Conservation (phyloP, 2,329 filamentous ascomycete genomes). For the Myriosclerotinia duriaeana region DNA sequence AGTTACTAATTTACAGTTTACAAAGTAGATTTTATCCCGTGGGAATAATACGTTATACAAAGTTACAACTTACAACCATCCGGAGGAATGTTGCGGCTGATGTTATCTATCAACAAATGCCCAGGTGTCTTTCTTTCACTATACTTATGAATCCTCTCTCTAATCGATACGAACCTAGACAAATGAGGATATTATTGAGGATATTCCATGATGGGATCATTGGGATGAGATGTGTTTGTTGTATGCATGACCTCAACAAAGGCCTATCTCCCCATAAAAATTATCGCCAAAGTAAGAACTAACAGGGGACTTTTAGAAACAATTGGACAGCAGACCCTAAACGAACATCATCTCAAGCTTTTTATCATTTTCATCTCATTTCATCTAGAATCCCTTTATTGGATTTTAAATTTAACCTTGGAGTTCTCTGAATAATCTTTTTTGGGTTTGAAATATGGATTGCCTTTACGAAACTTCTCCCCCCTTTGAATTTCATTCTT, state of each 20-base stretch:
- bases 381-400: slow-evolving; percentile 5
- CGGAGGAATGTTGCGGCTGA: slow-evolving; percentile 1
- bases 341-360: not conserved
- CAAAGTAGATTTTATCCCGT: not conserved
- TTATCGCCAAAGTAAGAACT: slow-evolving; percentile 9
- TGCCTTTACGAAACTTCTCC: not conserved
- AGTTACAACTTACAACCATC: not conserved
- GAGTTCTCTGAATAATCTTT: no score
- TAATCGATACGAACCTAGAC: not conserved
- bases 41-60: not conserved
- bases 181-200: not conserved
- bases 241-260: not conserved
- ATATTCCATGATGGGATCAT: not conserved
- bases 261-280: not conserved
- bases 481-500: not conserved
- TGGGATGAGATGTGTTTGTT: not conserved
- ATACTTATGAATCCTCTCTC: not conserved
- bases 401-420: not conserved
- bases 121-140: not conserved
- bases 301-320: slow-evolving; percentile 12
- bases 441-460: not conserved
- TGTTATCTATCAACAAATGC: not conserved
- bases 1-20: not conserved
- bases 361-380: not conserved
- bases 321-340: slow-evolving; percentile 23